Base-by-base conservation (phyloP, 1,284 basidiomycete species). In the Cutaneotrichosporon arboriforme region DNA sequence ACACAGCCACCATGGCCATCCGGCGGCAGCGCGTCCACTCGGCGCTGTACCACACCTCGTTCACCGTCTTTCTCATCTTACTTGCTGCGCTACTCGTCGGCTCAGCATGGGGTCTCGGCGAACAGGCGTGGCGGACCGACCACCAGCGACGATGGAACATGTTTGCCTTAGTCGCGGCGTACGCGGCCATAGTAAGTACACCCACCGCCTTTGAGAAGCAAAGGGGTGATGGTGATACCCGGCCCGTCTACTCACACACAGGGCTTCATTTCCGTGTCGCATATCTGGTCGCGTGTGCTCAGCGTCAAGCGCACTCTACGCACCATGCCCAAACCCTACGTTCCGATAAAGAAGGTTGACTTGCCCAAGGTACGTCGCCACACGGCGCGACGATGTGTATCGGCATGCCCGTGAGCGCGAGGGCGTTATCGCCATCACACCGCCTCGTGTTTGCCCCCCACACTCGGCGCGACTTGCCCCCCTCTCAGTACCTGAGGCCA, bases 311-410 rank as follows among this genome's bases (percentile, higher is more conserved):
- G 61, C 43, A 60, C 66, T 0, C 57, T 76, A 9, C 56, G 64
- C 23, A 69, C 71, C 1, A 87, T 90, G 63, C 86, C 87, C 21
- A 88, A 85, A 68, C 79, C 81, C 2, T 83, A 85, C 64, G 78
- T 81, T 44, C 81, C 81, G 2, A 78, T 85, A 36, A 79, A 80
- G 42, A 77, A 76, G 55, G 78, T 79, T 8, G 87, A 90, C 62
- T 74, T 87, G n/a, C 85, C 87, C n/a, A 81, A 83, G 66, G 88
- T 86, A 55, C 51, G 81, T 76, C 20, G 23, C 2, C 15, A 20
- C 41, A 12, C 36, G 36, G 14, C 7, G 13, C 14, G 36, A 37
- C 14, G 36, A 7, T 18, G 36, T 37, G 36, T 18, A 37, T 14
- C 36, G n/a, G n/a, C n/a, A n/a, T n/a, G n/a, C n/a, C n/a, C n/a